Percentiles rank a stretch among this genome's conserved stretches.
These are phyloP conservation scores for Dryas alaskensis DNA, from an alignment of 306 rosid genomes.

Conservation along the genomic window DNA sequence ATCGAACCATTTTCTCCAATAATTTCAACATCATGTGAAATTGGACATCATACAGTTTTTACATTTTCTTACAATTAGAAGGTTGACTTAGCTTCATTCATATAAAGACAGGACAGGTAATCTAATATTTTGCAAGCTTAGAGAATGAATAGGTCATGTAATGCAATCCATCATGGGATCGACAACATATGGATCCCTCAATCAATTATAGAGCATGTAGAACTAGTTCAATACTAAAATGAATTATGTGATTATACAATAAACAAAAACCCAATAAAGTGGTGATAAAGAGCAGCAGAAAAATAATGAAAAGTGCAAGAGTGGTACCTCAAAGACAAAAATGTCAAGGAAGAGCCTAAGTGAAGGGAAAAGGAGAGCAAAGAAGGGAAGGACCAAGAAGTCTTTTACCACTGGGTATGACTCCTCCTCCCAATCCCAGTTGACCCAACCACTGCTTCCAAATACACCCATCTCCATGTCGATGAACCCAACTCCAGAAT, in stretches of 20 bases:
- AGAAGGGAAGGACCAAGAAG: constrained; percentile 33
- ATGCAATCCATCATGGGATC: background rate
- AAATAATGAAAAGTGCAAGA: background rate
- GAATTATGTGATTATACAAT: background rate
- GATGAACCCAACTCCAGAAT: background rate
- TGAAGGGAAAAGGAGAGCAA: constrained; percentile 33
- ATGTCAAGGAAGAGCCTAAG: constrained; percentile 35
- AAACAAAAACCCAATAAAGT: background rate
- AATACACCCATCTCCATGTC: constrained; percentile 19
- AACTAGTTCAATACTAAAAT: background rate
- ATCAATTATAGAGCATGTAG: background rate
- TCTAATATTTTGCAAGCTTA: too few relatives aligned
- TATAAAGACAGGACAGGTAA: too few relatives aligned
- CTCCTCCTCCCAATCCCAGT: constrained; percentile 24
- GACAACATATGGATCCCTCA: background rate
- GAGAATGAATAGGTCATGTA: background rate
- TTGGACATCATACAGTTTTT: too few relatives aligned
- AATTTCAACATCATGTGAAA: background rate
- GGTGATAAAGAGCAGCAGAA: background rate
- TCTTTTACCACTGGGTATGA: constrained; percentile 30
- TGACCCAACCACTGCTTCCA: constrained; percentile 16
- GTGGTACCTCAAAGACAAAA: constrained; percentile 31
- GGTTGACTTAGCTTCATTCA: too few relatives aligned
- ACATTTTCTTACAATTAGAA: too few relatives aligned
- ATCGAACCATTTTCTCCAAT: background rate